Conservation (phyloP, 768 basidiomycete species). For the Russula emetica region DNA sequence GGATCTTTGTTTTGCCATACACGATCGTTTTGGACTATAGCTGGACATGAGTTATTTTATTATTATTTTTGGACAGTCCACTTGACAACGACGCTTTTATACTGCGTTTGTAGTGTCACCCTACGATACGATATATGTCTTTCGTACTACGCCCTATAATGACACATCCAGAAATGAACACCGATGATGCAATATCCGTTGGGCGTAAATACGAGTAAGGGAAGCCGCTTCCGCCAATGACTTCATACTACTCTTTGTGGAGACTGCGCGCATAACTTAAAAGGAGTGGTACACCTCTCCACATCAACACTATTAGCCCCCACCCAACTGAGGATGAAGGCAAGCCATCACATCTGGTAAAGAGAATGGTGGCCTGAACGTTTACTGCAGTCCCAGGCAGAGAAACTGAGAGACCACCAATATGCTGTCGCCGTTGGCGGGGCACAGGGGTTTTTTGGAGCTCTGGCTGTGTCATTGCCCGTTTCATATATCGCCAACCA, state of each 20-base stretch:
- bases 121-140: not conserved
- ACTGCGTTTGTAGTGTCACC: not conserved
- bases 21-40: not conserved
- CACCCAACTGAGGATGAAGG: conserved; percentile 10
- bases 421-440: conserved; percentile 54
- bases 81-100: not conserved
- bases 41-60: not conserved
- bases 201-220: not conserved
- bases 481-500: conserved; percentile 53
- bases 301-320: not conserved
- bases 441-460: conserved; percentile 52
- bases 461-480: conserved; percentile 48
- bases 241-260: not conserved
- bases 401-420: conserved; percentile 37
- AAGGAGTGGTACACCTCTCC: not conserved
- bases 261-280: not conserved
- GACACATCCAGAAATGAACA: not conserved
- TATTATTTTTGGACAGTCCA: too few relatives aligned
- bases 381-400: conserved; percentile 9
- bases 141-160: conserved; percentile 7
- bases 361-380: not conserved
- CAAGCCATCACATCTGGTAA: not conserved
- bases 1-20: not conserved
- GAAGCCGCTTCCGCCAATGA: not conserved
- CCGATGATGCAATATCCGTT: not conserved